A percentile compares a stretch with the other conserved stretches of the same genome.
These are phyloP conservation scores for Phytophthora megakarya DNA, from an alignment of 352 stramenopile genomes.

Conservation along the genomic window DNA sequence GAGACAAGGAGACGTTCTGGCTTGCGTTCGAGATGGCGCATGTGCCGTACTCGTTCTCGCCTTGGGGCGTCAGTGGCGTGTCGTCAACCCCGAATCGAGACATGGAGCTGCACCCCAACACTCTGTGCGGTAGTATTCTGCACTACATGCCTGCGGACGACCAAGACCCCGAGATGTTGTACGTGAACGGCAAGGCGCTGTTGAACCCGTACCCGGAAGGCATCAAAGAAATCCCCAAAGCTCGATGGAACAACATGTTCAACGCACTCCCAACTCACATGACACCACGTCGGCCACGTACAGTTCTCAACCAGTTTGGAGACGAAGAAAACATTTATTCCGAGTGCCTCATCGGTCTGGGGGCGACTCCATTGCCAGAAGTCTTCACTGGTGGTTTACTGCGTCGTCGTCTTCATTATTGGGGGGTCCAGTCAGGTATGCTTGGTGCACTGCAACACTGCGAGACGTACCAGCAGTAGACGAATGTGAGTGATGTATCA, in stretches of 20 bases:
- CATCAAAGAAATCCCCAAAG: conserved; percentile 11
- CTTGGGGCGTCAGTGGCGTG: conserved; percentile 27
- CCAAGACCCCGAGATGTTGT: conserved; percentile 23
- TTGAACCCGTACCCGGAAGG: conserved; percentile 28
- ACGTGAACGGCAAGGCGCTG: conserved; percentile 32
- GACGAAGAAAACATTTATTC: conserved; percentile 26
- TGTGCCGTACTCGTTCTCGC: conserved; percentile 29
- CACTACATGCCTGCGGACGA: conserved; percentile 28
- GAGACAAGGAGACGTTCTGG: conserved; percentile 35
- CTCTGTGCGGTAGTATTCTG: conserved; percentile 31
- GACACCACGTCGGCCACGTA: conserved; percentile 24
- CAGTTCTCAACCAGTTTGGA: conserved; percentile 4
- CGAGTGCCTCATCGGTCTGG: conserved; percentile 25
- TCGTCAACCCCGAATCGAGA: conserved; percentile 26
- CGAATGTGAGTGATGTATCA: conserved; percentile 14
- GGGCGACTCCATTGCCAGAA: conserved; percentile 16
- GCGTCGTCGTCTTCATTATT: conserved; percentile 25
- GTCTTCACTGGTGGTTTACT: conserved; percentile 20
- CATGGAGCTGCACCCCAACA: conserved; percentile 27
- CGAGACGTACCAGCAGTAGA: conserved; percentile 28
- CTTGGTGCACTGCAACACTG: conserved; percentile 18
- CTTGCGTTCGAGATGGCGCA: conserved; percentile 27
- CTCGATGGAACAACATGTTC: conserved; percentile 34
- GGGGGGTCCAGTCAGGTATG: conserved; percentile 17
- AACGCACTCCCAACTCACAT: conserved; percentile 28